These are phyloP conservation scores for Leonotis leonurus DNA, from an alignment of 257 asterid species.

Conservation along the genomic window DNA sequence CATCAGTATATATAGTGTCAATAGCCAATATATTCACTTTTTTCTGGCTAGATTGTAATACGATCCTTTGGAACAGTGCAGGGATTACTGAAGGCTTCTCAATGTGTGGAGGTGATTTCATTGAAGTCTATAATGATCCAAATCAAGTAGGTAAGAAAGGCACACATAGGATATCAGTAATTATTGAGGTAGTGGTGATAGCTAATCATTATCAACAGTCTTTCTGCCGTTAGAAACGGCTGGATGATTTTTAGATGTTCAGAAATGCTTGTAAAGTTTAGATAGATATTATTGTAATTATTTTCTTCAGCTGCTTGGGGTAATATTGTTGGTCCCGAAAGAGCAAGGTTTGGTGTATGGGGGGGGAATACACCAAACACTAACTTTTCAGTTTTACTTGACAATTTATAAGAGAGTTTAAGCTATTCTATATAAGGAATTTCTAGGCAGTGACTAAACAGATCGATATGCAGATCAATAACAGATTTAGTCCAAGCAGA, in stretches of 20 bases:
- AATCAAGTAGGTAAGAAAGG: conserved; percentile 69
- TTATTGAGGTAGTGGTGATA: conserved; percentile 9
- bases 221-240: neutral
- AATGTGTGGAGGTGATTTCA: conserved; percentile 98
- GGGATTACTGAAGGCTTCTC: conserved; percentile 97
- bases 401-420: no score
- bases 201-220: neutral
- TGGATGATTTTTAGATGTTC: neutral
- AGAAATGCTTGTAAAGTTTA: neutral
- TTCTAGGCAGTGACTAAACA: no score
- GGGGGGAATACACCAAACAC: no score
- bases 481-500: no score
- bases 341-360: no score
- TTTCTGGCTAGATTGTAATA: neutral
- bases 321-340: neutral
- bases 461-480: no score
- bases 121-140: conserved; percentile 86
- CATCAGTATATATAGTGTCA: conserved; percentile 6
- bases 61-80: conserved; percentile 63
- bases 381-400: no score
- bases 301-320: neutral
- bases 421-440: no score
- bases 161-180: neutral
- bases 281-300: neutral
- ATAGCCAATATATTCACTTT: neutral